Base-by-base conservation (phyloP, 495 filamentous ascomycete species). In the Trichoderma erinaceum region DNA sequence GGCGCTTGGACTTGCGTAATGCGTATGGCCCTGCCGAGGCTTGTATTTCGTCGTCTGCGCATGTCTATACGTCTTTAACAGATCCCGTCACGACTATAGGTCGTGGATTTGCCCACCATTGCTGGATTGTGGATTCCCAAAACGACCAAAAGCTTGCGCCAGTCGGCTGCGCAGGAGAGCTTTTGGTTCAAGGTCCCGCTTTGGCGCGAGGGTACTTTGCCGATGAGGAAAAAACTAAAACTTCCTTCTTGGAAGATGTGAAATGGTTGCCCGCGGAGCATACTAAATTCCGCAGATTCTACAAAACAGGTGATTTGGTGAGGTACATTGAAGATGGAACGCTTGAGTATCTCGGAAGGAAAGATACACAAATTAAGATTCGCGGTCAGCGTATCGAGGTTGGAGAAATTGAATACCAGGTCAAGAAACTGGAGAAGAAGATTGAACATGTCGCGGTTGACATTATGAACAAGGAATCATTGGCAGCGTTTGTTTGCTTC, bases 11-110 rank as follows among this genome's bases (percentile, higher is more conserved):
- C 10, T 46, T 74, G 35, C 46, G 82, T 46, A 84, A 83, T 66
- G 78, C 70, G 5, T 85, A 85, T 56, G 83, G 83, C 5, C 83
- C 83, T 3, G 68, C 69, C 7, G 75, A 79, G 68, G 75, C 73
- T 46, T 67, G 73, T 12, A 69, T 70, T 52, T 15, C 18, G 6
- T 41, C 35, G n/a, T 43, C 29, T 8, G 11, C 5, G 13, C 63
- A 44, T 65, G 2, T n/a, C 12, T 41, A 25, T n/a, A 25, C 13
- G 18, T 41, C 35, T 2, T 11, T 7, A 2, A 32, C 8, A 15
- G 73, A 76, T 15, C 21, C 21, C 2, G 3, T 44, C 3, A 27
- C 43, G 0, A 29, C 12, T 16, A 66, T 66, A 8, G 65, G 65
- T 1, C 5, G 27, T 11, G 43, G n/a, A n/a, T 4, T 71, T 82